Percentiles rank a stretch among this genome's conserved stretches.
These are phyloP conservation scores for Acrocalymma vagum DNA, from an alignment of 2,329 filamentous ascomycete genomes.

Conservation along the genomic window DNA sequence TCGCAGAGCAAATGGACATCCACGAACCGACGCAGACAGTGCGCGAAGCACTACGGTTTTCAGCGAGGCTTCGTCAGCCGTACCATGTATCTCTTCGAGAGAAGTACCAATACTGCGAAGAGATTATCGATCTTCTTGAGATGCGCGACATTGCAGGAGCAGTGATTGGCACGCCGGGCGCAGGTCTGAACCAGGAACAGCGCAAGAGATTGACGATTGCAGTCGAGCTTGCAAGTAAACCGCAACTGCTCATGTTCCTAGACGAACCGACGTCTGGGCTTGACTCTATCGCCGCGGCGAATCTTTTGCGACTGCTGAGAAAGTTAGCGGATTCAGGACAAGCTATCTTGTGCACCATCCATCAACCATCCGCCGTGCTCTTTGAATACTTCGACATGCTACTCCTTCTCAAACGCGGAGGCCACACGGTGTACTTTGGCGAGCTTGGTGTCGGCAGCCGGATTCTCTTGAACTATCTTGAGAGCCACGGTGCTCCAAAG, in stretches of 20 bases:
- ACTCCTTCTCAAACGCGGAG: slow-evolving; percentile 76
- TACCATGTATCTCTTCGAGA: not conserved
- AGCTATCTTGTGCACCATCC: slow-evolving; percentile 71
- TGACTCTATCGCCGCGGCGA: slow-evolving; percentile 56
- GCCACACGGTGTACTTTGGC: slow-evolving; percentile 79
- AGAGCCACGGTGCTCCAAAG: slow-evolving; percentile 68
- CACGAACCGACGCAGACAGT: slow-evolving; percentile 67
- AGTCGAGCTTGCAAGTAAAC: slow-evolving; percentile 45
- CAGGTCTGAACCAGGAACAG: slow-evolving; percentile 56
- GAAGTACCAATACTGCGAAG: slow-evolving; percentile 14
- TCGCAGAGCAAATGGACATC: slow-evolving; percentile 69
- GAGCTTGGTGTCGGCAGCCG: slow-evolving; percentile 74
- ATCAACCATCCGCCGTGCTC: slow-evolving; percentile 85
- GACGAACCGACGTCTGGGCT: slow-evolving; percentile 76
- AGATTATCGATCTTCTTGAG: slow-evolving; percentile 7
- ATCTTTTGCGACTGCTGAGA: slow-evolving; percentile 21
- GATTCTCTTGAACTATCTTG: slow-evolving; percentile 74
- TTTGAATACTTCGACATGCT: slow-evolving; percentile 86
- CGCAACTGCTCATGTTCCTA: slow-evolving; percentile 14
- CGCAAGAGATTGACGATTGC: slow-evolving; percentile 68
- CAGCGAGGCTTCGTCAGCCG: slow-evolving; percentile 13
- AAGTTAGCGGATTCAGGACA: slow-evolving; percentile 64
- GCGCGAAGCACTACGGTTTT: slow-evolving; percentile 51
- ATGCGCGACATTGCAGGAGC: slow-evolving; percentile 9
- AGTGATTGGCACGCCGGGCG: slow-evolving; percentile 11